Base-by-base conservation (phyloP, 2,329 filamentous ascomycete species). In the Sclerotinia borealis region DNA sequence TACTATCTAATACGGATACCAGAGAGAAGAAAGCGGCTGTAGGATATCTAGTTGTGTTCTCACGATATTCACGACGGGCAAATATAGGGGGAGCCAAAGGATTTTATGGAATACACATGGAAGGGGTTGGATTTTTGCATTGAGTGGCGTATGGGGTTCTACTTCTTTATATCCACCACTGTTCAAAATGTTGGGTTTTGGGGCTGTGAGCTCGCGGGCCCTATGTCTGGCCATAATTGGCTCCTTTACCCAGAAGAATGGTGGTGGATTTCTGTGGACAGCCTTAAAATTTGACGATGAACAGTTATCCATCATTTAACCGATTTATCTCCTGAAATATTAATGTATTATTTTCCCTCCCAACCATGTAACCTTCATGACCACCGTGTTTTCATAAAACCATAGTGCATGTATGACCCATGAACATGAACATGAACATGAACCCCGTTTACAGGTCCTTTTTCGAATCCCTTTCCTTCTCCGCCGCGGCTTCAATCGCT, bases 401-500 rank as follows among this genome's bases (percentile, higher is more conserved):
- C 37, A 52, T 54, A 51, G 25, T 36, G 47, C 31, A 54, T 62
- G n/a, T 29, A 31, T 62, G 39, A 43, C 45, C 22, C 65, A 65
- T 60, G 58, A 63, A 22, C 31, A 6, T 6, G 15, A 43, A 15
- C n/a, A 22, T 55, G 39, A 27, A 25, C 17, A n/a, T n/a, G n/a
- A n/a, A n/a, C 31, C 13, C 29, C 37, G 17, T 29, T 59, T 25
- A 59, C 47, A 59, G 39, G 4, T 59, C 52, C 49, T 68, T 68
- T 49, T 68, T 68, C 2, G 62, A 64, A 11, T 69, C 63, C 37
- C 41, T 25, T 52, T 13, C 19, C 37, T 80, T 80, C 72, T 79
- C 79, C 65, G 79, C 79, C 13, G 76, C 78, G 59, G 77, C 77
- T 60, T 77, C 74, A 59, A 72, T 56, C 10, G 68, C 66, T 43